A percentile compares a stretch with the other conserved stretches of the same genome.
Evolutionary conservation across 345 rosid genomes (phyloP).

Genomic region (Salix viminalis): DNA sequence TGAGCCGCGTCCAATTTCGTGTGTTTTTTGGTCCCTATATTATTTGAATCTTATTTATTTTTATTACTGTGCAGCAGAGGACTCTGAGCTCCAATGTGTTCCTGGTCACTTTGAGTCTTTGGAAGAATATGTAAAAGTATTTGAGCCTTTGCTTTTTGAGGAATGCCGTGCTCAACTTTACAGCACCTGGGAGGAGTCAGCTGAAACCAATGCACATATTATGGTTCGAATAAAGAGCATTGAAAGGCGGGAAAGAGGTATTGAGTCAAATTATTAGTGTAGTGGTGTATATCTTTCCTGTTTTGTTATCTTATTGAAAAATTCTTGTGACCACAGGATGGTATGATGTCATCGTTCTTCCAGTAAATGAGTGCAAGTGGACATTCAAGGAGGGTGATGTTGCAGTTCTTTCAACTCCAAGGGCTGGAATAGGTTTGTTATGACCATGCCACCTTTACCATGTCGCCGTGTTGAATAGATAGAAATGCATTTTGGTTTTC

Average conservation of each 20-base stretch:
- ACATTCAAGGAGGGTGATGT: conserved; percentile 98
- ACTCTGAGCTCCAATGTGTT: conserved; percentile 80
- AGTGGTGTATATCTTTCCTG: background rate
- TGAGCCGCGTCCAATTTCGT: background rate
- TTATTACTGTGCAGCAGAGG: conserved; percentile 51
- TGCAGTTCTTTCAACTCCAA: conserved; percentile 78
- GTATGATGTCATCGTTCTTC: conserved; percentile 83
- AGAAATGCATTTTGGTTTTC: background rate
- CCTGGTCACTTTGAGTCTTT: conserved; percentile 88
- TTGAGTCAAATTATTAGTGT: background rate
- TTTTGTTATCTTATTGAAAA: conserved; percentile 24
- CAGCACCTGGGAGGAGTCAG: conserved; percentile 88
- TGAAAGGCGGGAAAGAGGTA: conserved; percentile 98
- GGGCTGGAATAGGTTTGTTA: conserved; percentile 69
- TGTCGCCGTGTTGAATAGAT: background rate
- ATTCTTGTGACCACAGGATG: conserved; percentile 56
- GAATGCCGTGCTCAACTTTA: conserved; percentile 98
- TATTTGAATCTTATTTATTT: background rate
- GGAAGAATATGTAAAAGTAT: conserved; percentile 87
- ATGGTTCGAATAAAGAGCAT: conserved; percentile 73
- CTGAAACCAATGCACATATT: conserved; percentile 67
- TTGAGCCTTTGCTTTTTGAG: conserved; percentile 98
- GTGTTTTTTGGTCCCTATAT: background rate
- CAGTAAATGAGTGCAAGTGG: conserved; percentile 83
- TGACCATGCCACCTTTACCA: background rate